phyloP scores from a whole-genome alignment of 2,329 filamentous ascomycete genomes.

The Alternaria rosae region DNA sequence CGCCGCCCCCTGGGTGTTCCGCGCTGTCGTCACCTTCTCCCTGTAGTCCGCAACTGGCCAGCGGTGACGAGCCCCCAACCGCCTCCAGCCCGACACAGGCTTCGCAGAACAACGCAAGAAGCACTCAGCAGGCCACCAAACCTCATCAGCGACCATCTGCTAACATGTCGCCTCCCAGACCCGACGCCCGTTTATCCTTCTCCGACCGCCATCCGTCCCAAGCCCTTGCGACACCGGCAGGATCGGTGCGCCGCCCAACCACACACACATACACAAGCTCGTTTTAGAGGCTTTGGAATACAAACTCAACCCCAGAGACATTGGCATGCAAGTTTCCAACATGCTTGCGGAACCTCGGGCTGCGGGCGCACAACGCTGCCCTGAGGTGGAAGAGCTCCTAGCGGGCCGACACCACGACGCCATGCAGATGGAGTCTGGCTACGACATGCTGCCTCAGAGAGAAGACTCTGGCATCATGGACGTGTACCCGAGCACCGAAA shows the following conservation, averaged over 20 bases:
- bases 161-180: conserved; percentile 32
- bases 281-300: conserved; percentile 26
- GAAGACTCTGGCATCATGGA: conserved; percentile 43
- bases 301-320: conserved; percentile 9
- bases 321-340: conserved; percentile 44
- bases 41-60: conserved; percentile 41
- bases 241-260: conserved; percentile 41
- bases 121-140: conserved; percentile 25
- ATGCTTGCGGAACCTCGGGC: conserved; percentile 37
- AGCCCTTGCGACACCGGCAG: conserved; percentile 52
- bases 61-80: conserved; percentile 40
- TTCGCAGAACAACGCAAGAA: conserved; percentile 22
- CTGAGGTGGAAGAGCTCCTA: conserved; percentile 35
- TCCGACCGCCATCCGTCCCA: conserved; percentile 41
- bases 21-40: conserved; percentile 39
- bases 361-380: conserved; percentile 36
- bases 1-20: conserved; percentile 24
- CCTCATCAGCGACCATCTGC: conserved; percentile 30
- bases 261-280: conserved; percentile 30
- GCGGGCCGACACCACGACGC: conserved; percentile 40
- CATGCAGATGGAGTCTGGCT: conserved; percentile 30
- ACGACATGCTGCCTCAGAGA: conserved; percentile 39
- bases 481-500: conserved; percentile 48
- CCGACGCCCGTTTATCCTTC: conserved; percentile 33
- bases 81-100: conserved; percentile 28